phyloP scores from a whole-genome alignment of 2,329 filamentous ascomycete genomes.

The Alternaria atra region DNA sequence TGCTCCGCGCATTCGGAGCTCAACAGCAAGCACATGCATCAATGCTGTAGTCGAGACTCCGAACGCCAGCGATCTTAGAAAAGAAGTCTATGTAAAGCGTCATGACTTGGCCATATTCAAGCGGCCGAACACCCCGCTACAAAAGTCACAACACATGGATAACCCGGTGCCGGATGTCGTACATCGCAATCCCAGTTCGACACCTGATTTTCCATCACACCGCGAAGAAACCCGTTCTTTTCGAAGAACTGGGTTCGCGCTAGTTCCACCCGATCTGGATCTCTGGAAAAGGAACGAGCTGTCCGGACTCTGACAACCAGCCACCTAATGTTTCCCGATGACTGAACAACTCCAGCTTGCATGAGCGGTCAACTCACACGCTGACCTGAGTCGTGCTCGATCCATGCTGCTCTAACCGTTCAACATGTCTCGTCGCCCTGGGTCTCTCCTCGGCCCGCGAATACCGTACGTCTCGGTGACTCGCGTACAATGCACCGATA shows the following conservation, averaged over 20 bases:
- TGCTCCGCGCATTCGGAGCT: neutral
- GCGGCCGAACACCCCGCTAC: neutral
- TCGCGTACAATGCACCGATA: constrained; percentile 4
- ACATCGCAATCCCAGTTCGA: constrained; percentile 6
- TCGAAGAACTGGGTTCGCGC: constrained; percentile 10
- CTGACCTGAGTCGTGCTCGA: constrained; percentile 9
- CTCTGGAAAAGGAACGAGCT: constrained; percentile 1
- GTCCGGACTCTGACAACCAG: neutral
- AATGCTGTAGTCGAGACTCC: neutral
- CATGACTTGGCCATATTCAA: neutral
- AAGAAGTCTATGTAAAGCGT: neutral
- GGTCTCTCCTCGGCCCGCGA: constrained; percentile 6
- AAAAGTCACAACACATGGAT: neutral
- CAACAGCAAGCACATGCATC: neutral
- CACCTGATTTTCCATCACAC: neutral
- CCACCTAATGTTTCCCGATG: neutral
- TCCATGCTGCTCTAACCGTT: neutral
- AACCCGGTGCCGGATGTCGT: neutral
- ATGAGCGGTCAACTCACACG: neutral
- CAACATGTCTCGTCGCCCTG: constrained; percentile 8
- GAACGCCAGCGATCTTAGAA: neutral
- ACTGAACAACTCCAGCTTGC: neutral
- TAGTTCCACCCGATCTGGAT: constrained; percentile 1
- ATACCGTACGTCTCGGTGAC: constrained; percentile 2
- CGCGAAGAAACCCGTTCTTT: constrained; percentile 7